phyloP scores from a whole-genome alignment of 2,329 filamentous ascomycete species.

The Macrophomina pseudophaseolina region DNA sequence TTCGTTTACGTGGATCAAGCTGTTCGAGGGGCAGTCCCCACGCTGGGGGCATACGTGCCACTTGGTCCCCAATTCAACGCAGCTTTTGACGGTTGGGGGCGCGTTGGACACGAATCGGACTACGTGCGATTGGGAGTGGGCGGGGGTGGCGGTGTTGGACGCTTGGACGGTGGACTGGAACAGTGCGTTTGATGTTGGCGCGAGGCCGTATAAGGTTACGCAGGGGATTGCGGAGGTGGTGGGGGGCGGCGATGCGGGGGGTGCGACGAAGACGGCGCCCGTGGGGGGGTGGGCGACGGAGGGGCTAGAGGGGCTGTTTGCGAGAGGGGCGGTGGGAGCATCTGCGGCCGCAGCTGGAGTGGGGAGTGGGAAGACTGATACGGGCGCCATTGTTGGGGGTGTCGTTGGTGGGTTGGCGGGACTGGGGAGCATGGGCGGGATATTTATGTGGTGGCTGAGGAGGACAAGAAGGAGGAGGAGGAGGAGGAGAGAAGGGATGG shows the following conservation, averaged over 20 bases:
- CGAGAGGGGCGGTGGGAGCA: neutral
- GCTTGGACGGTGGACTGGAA: slow-evolving; percentile 31
- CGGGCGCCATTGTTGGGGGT: slow-evolving; percentile 25
- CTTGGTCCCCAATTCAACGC: slow-evolving; percentile 40
- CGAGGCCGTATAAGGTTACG: neutral
- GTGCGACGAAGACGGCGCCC: slow-evolving; percentile 21
- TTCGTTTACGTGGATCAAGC: slow-evolving; percentile 52
- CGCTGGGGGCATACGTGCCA: slow-evolving; percentile 52
- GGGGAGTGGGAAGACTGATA: neutral
- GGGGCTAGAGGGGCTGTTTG: neutral
- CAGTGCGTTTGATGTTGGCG: neutral
- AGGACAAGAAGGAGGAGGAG: too few relatives aligned
- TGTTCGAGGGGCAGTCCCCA: slow-evolving; percentile 43
- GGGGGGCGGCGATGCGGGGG: neutral
- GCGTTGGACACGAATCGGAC: neutral
- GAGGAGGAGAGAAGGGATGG: neutral
- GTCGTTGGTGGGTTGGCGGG: slow-evolving; percentile 23
- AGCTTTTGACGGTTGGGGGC: slow-evolving; percentile 52
- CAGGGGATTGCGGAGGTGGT: slow-evolving; percentile 18
- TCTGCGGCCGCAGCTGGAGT: neutral
- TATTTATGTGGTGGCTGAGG: too few relatives aligned
- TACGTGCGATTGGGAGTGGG: slow-evolving; percentile 32
- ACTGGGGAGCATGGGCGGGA: neutral
- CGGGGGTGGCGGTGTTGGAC: slow-evolving; percentile 31
- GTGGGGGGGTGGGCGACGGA: slow-evolving; percentile 3